Base-by-base conservation (phyloP, 2,329 filamentous ascomycete genomes). In the Cryoendolithus antarcticus region DNA sequence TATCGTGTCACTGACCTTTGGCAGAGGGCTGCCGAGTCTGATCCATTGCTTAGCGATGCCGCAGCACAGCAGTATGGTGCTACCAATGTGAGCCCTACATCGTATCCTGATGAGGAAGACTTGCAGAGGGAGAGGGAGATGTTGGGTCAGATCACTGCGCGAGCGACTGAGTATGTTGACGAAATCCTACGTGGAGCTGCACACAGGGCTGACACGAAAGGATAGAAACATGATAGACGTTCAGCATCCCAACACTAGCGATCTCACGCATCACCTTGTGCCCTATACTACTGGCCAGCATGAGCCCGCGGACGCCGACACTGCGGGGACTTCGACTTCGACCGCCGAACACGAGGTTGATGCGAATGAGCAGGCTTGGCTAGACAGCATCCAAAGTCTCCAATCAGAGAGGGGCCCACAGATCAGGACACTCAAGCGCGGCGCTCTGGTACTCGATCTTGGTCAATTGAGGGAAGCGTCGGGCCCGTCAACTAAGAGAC, bases 181-280 rank as follows among this genome's bases (percentile, higher is more conserved):
- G 19, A 27, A 10, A 30, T 4, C 28, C 13, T 34, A 38, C 5
- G 13, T n/a, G 13, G n/a, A 36, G 12, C 15, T 21, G 9, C 27
- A 36, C 38, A 30, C 30, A 56, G 42, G 30, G 35, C 43, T 44
- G 38, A 44, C 34, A 15, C 19, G 6, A 9, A n/a, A 12, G 3
- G 27, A 15, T 44, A 70, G 66, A 52, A 66, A 69, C 47, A 57
- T 70, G 54, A 69, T 70, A 49, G 64, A 69, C 50, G 64, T 68
- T 46, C 59, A 63, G 37, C 64, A 69, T 37, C 56, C 58, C 36
- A 56, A 62, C 48, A 53, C 60, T 32, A 55, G 62, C 21, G 49
- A 52, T 29, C 54, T 62, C 37, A 46, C 46, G 35, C 46, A 49
- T 15, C 45, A 46, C 36, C 19, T 46, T 5, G 35, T 42, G 36